Percentiles rank a stretch among this genome's conserved stretches.
phyloP scores from a whole-genome alignment of 495 filamentous ascomycete species.

The Chaetomidium leptoderma region DNA sequence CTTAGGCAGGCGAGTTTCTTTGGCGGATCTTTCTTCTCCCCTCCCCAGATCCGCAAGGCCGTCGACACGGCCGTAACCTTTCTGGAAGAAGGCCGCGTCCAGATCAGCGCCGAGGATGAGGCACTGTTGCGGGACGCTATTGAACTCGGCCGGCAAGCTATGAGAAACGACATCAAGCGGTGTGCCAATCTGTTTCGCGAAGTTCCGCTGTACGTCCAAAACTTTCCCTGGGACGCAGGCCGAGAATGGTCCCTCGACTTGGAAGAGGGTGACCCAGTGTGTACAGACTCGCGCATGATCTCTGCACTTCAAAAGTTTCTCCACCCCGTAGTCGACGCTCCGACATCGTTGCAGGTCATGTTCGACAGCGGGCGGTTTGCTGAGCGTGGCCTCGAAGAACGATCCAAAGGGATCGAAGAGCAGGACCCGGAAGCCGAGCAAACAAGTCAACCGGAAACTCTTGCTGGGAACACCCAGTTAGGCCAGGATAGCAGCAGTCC shows the following conservation, averaged over 20 bases:
- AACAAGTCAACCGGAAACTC: constrained; percentile 8
- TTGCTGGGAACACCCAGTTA: constrained; percentile 41
- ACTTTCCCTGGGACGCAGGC: constrained; percentile 53
- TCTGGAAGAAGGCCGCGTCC: constrained; percentile 47
- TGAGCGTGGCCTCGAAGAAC: constrained; percentile 32
- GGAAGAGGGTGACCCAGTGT: constrained; percentile 33
- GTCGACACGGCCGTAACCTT: constrained; percentile 63
- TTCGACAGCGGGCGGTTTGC: constrained; percentile 37
- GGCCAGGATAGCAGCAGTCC: constrained; percentile 31
- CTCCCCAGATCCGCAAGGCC: constrained; percentile 55
- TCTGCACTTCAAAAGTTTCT: constrained; percentile 39
- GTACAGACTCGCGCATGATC: constrained; percentile 39
- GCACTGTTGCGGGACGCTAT: constrained; percentile 58
- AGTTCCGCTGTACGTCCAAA: constrained; percentile 66
- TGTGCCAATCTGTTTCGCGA: constrained; percentile 66
- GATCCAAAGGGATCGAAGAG: constrained; percentile 26
- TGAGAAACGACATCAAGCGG: constrained; percentile 58
- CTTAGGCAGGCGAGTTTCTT: constrained; percentile 85
- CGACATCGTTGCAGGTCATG: constrained; percentile 33
- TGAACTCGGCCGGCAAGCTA: constrained; percentile 53
- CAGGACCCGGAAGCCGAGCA: neutral
- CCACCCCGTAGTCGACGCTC: constrained; percentile 36
- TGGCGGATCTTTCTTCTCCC: constrained; percentile 70
- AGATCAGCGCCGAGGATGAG: constrained; percentile 56
- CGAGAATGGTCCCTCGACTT: constrained; percentile 61